Conservation (phyloP, 202 grass and related monocot species). For the Schoenoplectus tabernaemontani region DNA sequence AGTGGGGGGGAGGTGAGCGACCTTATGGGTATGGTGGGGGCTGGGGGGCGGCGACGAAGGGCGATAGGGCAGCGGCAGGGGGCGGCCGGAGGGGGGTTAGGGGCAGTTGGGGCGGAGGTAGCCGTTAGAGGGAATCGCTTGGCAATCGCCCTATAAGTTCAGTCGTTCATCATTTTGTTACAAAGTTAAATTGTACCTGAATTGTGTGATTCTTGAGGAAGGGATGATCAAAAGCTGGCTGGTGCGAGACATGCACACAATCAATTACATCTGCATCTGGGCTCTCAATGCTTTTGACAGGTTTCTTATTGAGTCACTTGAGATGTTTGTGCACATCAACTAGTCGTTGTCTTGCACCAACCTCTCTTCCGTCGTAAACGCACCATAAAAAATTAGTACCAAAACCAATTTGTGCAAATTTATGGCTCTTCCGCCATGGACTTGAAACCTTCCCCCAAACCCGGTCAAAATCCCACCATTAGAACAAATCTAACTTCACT, state of each 20-base stretch:
- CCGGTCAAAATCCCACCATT: background rate
- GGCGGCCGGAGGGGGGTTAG: too few species aligned
- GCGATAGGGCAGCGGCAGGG: too few species aligned
- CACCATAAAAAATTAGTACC: slow-evolving; percentile 47
- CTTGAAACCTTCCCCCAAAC: background rate
- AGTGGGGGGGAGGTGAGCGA: too few species aligned
- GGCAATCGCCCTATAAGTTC: too few species aligned
- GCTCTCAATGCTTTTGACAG: slow-evolving; percentile 87
- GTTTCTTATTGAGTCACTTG: slow-evolving; percentile 77
- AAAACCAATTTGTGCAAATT: slow-evolving; percentile 12
- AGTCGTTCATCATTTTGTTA: too few species aligned
- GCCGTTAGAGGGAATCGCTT: too few species aligned
- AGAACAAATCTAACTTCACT: background rate
- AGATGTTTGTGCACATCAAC: slow-evolving; percentile 59
- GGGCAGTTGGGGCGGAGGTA: too few species aligned
- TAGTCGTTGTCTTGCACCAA: slow-evolving; percentile 29
- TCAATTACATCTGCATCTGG: slow-evolving; percentile 91
- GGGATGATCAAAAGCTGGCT: slow-evolving; percentile 91
- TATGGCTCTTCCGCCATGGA: slow-evolving; percentile 25
- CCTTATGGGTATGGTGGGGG: too few species aligned
- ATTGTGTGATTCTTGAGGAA: slow-evolving; percentile 87
- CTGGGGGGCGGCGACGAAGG: too few species aligned
- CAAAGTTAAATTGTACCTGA: too few species aligned
- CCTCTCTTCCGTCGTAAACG: slow-evolving; percentile 19
- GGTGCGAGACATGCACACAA: slow-evolving; percentile 76